Evolutionary conservation across 768 basidiomycete genomes (phyloP).

Genomic region (Lactifluus piperatus): DNA sequence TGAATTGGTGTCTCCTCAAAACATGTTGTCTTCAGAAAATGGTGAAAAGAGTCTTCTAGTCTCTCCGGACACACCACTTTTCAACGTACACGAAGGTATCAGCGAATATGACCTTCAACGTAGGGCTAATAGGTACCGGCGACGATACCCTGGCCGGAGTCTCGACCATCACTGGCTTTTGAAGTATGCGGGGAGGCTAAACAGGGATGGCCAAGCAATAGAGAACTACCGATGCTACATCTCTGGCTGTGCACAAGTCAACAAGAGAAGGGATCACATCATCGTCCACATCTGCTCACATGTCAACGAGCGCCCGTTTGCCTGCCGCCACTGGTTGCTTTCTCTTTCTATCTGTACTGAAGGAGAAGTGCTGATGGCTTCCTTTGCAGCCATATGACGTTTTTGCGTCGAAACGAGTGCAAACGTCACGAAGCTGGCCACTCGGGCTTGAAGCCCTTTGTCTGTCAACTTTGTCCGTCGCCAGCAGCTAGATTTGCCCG

Average conservation of each 20-base stretch:
- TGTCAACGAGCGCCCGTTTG: conserved; percentile 57
- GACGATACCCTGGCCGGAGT: conserved; percentile 45
- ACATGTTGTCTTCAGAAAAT: neutral
- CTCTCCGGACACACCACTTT: conserved; percentile 35
- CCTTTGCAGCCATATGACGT: conserved; percentile 43
- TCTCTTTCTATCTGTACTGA: neutral
- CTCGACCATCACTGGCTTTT: conserved; percentile 60
- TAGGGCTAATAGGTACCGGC: conserved; percentile 46
- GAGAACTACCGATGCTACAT: conserved; percentile 63
- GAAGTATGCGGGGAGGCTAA: conserved; percentile 59
- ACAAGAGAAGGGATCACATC: conserved; percentile 69
- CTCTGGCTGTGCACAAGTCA: conserved; percentile 53
- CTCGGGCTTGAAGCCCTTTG: conserved; percentile 47
- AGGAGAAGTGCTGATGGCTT: conserved; percentile 10
- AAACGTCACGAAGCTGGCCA: conserved; percentile 67
- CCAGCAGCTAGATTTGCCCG: conserved; percentile 46
- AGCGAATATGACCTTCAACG: conserved; percentile 43
- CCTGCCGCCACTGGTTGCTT: conserved; percentile 53
- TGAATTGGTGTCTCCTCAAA: neutral
- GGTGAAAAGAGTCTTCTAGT: neutral
- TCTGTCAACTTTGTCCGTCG: conserved; percentile 44
- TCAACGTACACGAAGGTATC: conserved; percentile 58
- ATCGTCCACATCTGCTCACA: conserved; percentile 67
- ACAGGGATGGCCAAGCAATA: conserved; percentile 45
- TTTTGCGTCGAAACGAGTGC: conserved; percentile 69